A percentile compares a stretch with the other conserved stretches of the same genome.
Conservation (phyloP, 1,139 yeast genomes). For the Pneumocystis murina region DNA sequence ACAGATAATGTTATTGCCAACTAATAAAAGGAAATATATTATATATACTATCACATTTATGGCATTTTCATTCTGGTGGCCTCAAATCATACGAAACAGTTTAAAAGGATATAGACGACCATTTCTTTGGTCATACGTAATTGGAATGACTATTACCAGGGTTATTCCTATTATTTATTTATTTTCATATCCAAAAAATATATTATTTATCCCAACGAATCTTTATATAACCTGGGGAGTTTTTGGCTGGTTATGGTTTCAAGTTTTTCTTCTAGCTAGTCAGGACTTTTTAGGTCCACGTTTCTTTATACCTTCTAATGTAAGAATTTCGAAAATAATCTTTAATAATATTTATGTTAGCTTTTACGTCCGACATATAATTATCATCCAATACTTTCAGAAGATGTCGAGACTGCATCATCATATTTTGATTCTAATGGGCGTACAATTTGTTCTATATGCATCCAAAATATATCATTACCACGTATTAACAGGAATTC, state of each 20-base stretch:
- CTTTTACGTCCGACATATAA: slow-evolving; percentile 4
- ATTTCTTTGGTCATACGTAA: slow-evolving; percentile 53
- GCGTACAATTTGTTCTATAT: slow-evolving; percentile 3
- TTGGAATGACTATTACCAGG: slow-evolving; percentile 51
- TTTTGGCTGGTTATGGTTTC: neutral
- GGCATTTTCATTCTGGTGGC: slow-evolving; percentile 73
- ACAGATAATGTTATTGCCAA: slow-evolving; percentile 53
- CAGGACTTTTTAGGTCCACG: neutral
- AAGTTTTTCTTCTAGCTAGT: neutral
- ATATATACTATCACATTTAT: slow-evolving; percentile 41
- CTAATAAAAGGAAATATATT: slow-evolving; percentile 36
- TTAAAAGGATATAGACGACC: slow-evolving; percentile 55
- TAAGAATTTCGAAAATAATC: neutral
- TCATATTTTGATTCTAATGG: neutral
- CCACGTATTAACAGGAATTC: slow-evolving; percentile 1
- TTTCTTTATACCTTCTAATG: neutral
- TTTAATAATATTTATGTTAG: neutral
- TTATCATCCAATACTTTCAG: slow-evolving; percentile 6
- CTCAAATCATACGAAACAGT: slow-evolving; percentile 71
- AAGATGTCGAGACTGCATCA: slow-evolving; percentile 2
- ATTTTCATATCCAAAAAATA: slow-evolving; percentile 29
- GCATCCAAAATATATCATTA: slow-evolving; percentile 3
- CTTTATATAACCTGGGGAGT: neutral
- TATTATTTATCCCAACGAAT: slow-evolving; percentile 32
- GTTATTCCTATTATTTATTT: slow-evolving; percentile 52